Evolutionary conservation across 106 monocot species (phyloP), one percentile per base, ranked within the genome.

Genomic region (Apostasia shenzhenica): DNA sequence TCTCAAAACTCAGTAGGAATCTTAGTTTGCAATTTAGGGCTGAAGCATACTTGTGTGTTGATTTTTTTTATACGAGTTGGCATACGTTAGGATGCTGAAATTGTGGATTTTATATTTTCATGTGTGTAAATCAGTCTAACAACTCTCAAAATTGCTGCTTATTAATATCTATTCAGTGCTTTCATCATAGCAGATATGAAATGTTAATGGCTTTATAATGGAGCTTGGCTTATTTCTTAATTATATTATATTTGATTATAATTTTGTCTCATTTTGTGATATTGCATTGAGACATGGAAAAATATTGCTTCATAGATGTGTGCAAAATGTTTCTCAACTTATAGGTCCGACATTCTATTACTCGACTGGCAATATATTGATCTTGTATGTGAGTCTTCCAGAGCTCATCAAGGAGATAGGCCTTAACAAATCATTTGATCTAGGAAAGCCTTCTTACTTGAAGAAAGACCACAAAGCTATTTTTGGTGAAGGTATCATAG

Each of bases 391-490:
- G 8, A 79, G 85, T 53, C 76, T 81, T 13, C 76, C 83, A 4
- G 83, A 88, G 1, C 57, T 88, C 39, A 79, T 86, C 47, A 82
- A 73, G 52, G 92, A 92, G n/a, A 81, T 92, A 63, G 57, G 71
- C 40, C 73, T 79, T 38, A 85, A 88, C 48, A 75, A 63, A 45
- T 86, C 88, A 3, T 46, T 92, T 42, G 76, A 81, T 45, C 48
- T 92, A 14, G 92, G 92, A 1, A 92, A 88, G 76, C 58, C 88
- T 8, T 70, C 66, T 0, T 78, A 79, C 50, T 55, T 83, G 12
- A 80, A 79, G 75, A 85, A 75, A 76, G 77, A 67, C 39, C 83
- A 85, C 12, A 80, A 77, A 45, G 81, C 92, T 59, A 54, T 92
- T 45, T 75, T 92, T 48, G 92, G 92, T 1, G 59, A 75, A 2